Evolutionary conservation across 345 rosid genomes (phyloP).

Genomic region (Salix koriyanagi): DNA sequence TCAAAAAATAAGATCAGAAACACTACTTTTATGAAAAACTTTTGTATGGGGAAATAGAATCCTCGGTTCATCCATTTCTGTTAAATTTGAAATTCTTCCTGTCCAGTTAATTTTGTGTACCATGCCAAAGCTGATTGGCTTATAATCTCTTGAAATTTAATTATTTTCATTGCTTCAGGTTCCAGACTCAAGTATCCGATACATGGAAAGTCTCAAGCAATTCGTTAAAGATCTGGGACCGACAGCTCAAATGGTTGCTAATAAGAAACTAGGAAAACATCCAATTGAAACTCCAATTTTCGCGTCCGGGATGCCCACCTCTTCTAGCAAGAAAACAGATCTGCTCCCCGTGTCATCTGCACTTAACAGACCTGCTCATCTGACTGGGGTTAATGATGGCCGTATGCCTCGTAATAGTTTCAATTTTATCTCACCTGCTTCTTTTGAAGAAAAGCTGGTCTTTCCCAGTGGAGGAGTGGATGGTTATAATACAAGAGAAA

Average conservation of each 20-base stretch:
- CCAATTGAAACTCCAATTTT: conserved; percentile 6
- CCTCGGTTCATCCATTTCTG: background rate
- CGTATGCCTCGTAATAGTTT: background rate
- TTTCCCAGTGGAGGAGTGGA: background rate
- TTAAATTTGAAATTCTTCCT: background rate
- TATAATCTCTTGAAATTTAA: background rate
- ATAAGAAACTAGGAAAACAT: conserved; percentile 6
- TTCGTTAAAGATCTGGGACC: conserved; percentile 22
- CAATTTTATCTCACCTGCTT: background rate
- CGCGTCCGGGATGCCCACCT: background rate
- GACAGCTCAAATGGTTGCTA: conserved; percentile 16
- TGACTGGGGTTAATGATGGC: background rate
- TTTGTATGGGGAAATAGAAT: background rate
- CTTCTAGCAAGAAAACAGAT: background rate
- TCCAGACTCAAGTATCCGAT: background rate
- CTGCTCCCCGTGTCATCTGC: background rate
- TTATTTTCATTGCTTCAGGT: conserved; percentile 5
- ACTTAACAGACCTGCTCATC: background rate
- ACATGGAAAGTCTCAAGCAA: conserved; percentile 13
- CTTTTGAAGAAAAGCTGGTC: conserved; percentile 12
- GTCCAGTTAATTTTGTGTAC: background rate
- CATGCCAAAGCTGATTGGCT: background rate
- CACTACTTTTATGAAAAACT: background rate
- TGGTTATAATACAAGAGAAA: background rate
- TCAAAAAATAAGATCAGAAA: background rate